Evolutionary conservation across 176 grass and related monocot species (phyloP), one percentile per base, ranked within the genome.

Genomic region (Phragmites australis): DNA sequence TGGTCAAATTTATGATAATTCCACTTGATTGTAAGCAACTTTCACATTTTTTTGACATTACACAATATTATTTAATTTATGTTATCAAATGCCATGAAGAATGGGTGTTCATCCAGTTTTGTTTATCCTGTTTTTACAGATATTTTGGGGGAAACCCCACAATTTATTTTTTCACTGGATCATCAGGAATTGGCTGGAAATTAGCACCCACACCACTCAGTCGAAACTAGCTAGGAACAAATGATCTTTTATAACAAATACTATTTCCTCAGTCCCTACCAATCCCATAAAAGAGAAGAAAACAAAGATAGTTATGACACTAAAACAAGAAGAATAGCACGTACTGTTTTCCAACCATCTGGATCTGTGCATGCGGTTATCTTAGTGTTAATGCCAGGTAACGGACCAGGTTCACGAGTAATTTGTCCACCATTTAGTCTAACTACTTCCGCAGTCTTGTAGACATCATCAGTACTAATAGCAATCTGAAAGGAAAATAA

Each of bases 331-430:
- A 48, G 55, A 45, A 74, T 59, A 67, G 32, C 37, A 78, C 91
- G 72, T 91, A 97, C 95, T 70, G 88, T 87, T 93, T 97, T 97
- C 95, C 95, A 97, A 25, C 95, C 95, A 80, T 97, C 95, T 74
- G 92, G 95, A 84, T 97, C 95, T 47, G 81, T 79, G 84, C 95
- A 97, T 30, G 90, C 92, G 44, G 92, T 94, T 71, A 97, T 93
- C 86, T 97, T 97, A 17, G 95, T 97, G 78, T 60, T 90, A 65
- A 97, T 89, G 80, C 90, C 92, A 77, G 95, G 95, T 76, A 97
- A 92, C n/a, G 92, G 95, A 48, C 95, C 95, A 65, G 95, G 95
- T 79, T 94, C 92, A 83, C 92, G 92, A 49, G 77, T 90, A 22
- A 97, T 92, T 39, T 85, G 59, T 54, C 95, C 95, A 65, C 90